Evolutionary conservation across 352 stramenopile species (phyloP).

Genomic region (Aphanomyces euteiches): DNA sequence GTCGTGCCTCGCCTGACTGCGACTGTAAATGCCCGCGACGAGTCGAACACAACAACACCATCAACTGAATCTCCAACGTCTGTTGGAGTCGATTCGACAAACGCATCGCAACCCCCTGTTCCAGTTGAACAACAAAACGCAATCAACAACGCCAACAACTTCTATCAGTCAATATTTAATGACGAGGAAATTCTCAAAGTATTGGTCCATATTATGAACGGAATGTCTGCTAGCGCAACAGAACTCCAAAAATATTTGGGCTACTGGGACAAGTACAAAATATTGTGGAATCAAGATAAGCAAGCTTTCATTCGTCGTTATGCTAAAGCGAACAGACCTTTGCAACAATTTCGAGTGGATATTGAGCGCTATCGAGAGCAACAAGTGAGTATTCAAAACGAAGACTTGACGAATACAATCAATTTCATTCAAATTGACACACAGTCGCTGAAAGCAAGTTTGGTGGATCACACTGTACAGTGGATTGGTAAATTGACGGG

Average conservation of each 20-base stretch:
- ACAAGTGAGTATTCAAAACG: constrained; percentile 88
- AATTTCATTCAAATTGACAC: constrained; percentile 96
- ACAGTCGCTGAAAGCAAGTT: constrained; percentile 86
- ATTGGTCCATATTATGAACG: constrained; percentile 95
- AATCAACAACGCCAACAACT: constrained; percentile 49
- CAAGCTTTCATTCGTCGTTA: constrained; percentile 94
- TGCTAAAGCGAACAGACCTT: constrained; percentile 89
- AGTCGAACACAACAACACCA: background rate
- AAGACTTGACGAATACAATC: constrained; percentile 90
- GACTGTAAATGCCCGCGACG: constrained; percentile 22
- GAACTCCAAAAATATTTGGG: constrained; percentile 93
- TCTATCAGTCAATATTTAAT: constrained; percentile 93
- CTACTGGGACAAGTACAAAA: constrained; percentile 94
- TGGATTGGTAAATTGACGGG: constrained; percentile 92
- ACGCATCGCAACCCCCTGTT: background rate
- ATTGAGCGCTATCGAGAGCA: constrained; percentile 90
- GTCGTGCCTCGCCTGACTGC: constrained; percentile 82
- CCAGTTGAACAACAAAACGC: background rate
- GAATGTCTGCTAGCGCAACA: constrained; percentile 90
- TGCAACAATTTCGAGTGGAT: constrained; percentile 91
- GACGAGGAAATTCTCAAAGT: constrained; percentile 95
- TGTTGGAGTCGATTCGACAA: background rate
- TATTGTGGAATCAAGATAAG: constrained; percentile 93
- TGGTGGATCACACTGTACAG: constrained; percentile 90
- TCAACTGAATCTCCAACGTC: background rate